Percentiles rank a stretch among this genome's conserved stretches.
phyloP scores from a whole-genome alignment of 306 rosid species.

The Dalbergia oliveri region DNA sequence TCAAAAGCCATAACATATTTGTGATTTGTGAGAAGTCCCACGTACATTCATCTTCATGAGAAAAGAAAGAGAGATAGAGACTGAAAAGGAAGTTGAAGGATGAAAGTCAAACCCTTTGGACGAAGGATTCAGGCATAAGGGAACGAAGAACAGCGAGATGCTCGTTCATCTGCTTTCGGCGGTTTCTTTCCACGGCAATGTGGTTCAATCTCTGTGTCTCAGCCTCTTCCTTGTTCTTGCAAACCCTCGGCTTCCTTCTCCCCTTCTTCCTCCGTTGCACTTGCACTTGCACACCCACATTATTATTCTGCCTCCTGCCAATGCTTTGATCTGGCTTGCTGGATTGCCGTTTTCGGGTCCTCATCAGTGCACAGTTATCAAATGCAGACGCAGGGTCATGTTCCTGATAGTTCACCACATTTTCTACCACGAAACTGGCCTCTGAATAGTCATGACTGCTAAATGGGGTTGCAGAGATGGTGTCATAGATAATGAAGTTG shows the following conservation, averaged over 20 bases:
- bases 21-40: background rate
- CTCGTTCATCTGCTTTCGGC: constrained; percentile 94
- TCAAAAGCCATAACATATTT: constrained; percentile 4
- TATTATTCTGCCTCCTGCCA: background rate
- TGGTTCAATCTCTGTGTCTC: constrained; percentile 96
- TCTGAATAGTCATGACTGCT: constrained; percentile 50
- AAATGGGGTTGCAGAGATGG: constrained; percentile 76
- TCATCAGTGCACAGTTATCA: background rate
- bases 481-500: constrained; percentile 82
- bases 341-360: constrained; percentile 40
- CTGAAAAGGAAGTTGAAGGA: background rate
- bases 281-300: no score
- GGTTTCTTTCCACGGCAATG: constrained; percentile 91
- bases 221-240: constrained; percentile 90
- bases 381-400: background rate
- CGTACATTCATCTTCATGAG: background rate
- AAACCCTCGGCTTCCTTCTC: constrained; percentile 75
- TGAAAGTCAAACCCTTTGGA: constrained; percentile 77
- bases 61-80: background rate
- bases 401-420: constrained; percentile 20
- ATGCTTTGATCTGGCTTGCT: constrained; percentile 22
- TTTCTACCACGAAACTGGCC: constrained; percentile 46
- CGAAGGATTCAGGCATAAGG: constrained; percentile 88
- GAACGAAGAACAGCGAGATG: constrained; percentile 89
- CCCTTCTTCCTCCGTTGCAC: constrained; percentile 71